A percentile compares a stretch with the other conserved stretches of the same genome.
phyloP scores from a whole-genome alignment of 106 monocot species.

The Dendrobium officinale region DNA sequence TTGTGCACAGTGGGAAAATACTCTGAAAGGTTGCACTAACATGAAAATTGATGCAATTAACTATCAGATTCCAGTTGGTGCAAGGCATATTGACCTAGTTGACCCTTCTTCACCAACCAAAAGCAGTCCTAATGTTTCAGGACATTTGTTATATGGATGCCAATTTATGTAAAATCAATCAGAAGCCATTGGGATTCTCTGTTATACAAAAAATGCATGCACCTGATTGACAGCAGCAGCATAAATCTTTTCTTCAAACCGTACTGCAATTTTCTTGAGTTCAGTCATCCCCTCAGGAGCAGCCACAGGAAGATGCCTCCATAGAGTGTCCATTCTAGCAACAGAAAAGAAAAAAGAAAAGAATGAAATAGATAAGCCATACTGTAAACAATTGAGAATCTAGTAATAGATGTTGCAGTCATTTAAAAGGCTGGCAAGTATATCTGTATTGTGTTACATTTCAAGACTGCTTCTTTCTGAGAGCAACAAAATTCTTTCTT shows the following conservation, averaged over 20 bases:
- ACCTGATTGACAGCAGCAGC: constrained; percentile 67
- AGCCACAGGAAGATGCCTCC: constrained; percentile 56
- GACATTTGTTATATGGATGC: neutral
- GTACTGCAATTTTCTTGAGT: constrained; percentile 66
- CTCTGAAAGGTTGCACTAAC: neutral
- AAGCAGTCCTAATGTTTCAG: neutral
- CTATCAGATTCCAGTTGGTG: neutral
- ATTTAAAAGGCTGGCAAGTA: neutral
- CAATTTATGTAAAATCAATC: neutral
- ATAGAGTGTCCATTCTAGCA: constrained; percentile 78
- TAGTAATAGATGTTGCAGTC: neutral
- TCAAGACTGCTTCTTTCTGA: neutral
- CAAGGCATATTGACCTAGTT: neutral
- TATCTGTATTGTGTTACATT: neutral
- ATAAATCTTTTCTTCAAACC: constrained; percentile 91
- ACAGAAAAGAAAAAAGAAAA: neutral
- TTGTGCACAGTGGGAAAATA: neutral
- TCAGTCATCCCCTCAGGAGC: constrained; percentile 61
- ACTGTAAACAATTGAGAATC: neutral
- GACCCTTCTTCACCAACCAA: too few species aligned
- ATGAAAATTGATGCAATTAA: neutral
- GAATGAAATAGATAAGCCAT: neutral
- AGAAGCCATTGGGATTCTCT: neutral
- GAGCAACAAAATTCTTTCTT: neutral
- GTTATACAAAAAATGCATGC: neutral